These are phyloP conservation scores for Hericium erinaceus DNA, from an alignment of 768 basidiomycete genomes.

Conservation along the genomic window DNA sequence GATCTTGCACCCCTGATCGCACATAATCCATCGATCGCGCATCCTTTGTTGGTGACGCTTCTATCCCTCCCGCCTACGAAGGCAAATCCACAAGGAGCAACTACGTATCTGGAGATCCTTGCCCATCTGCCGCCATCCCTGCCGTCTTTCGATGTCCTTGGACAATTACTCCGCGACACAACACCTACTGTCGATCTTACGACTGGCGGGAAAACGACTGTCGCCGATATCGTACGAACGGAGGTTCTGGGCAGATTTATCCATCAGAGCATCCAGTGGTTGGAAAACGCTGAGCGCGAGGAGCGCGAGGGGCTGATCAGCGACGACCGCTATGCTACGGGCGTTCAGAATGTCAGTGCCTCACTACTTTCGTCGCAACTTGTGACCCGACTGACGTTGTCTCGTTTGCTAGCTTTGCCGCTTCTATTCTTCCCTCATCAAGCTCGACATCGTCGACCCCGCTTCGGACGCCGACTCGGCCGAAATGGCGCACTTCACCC, in stretches of 20 bases:
- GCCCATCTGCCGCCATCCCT: constrained; percentile 61
- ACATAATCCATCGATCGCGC: constrained; percentile 60
- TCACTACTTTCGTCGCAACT: neutral
- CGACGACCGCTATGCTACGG: constrained; percentile 66
- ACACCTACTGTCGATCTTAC: constrained; percentile 33
- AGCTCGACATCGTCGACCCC: constrained; percentile 53
- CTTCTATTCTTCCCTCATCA: constrained; percentile 66
- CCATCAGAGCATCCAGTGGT: constrained; percentile 58
- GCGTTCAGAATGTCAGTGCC: constrained; percentile 56
- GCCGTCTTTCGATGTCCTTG: constrained; percentile 65
- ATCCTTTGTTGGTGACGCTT: constrained; percentile 54
- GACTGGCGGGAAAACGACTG: constrained; percentile 42
- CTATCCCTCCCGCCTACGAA: constrained; percentile 31
- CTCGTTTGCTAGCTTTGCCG: constrained; percentile 49
- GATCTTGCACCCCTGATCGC: constrained; percentile 61
- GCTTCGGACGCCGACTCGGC: constrained; percentile 57
- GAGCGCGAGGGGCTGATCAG: constrained; percentile 59
- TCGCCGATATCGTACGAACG: constrained; percentile 53
- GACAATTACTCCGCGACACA: constrained; percentile 55
- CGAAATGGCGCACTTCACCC: constrained; percentile 71
- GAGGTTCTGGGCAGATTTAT: constrained; percentile 67
- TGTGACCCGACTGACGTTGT: constrained; percentile 1
- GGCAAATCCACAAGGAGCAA: constrained; percentile 24
- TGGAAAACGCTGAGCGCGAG: constrained; percentile 62
- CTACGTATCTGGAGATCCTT: constrained; percentile 54